phyloP scores from a whole-genome alignment of 129 eudicot species.

The Flaveria trinervia region DNA sequence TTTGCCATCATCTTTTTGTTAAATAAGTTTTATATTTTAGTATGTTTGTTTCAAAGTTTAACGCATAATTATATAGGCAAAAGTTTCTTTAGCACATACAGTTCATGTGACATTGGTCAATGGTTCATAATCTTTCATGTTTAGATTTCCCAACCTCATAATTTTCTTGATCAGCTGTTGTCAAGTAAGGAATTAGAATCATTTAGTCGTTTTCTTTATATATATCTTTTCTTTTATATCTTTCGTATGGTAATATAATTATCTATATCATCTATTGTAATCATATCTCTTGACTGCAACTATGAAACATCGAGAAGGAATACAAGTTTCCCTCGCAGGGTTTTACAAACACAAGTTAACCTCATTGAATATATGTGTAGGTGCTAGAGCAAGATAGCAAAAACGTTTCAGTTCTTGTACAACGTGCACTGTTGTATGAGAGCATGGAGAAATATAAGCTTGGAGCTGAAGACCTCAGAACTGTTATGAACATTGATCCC shows the following conservation, averaged over 20 bases:
- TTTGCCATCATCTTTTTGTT: background rate
- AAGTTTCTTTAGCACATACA: background rate
- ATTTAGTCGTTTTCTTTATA: background rate
- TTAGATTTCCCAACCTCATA: background rate
- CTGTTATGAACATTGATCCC: constrained; percentile 92
- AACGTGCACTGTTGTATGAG: constrained; percentile 93
- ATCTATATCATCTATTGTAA: background rate
- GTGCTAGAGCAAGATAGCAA: constrained; percentile 66
- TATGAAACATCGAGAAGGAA: background rate
- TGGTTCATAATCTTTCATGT: background rate
- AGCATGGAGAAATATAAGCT: constrained; percentile 98
- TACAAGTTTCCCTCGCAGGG: background rate
- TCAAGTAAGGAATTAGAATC: background rate
- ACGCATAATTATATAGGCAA: background rate
- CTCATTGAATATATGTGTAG: constrained; percentile 42
- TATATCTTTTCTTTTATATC: background rate
- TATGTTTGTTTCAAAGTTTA: background rate
- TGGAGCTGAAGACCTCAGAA: constrained; percentile 94
- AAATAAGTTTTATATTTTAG: background rate
- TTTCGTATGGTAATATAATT: background rate
- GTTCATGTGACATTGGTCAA: background rate
- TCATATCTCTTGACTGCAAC: background rate
- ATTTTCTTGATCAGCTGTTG: background rate
- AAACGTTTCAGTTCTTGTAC: constrained; percentile 82
- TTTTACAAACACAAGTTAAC: background rate